phyloP scores from a whole-genome alignment of 768 basidiomycete genomes.

The Fistulinella prunicolor region DNA sequence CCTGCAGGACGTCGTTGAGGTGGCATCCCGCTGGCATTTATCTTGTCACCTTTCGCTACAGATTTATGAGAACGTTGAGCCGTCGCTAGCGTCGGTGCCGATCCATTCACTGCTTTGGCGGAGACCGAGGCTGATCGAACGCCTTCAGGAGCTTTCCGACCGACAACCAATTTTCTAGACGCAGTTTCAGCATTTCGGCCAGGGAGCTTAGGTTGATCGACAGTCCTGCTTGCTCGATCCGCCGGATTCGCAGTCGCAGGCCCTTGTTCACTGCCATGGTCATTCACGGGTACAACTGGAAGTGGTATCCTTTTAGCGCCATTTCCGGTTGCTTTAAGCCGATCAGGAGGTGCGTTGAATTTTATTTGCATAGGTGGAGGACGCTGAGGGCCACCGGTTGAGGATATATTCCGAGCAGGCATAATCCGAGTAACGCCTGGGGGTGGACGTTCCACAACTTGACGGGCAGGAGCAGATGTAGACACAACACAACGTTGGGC shows the following conservation, averaged over 20 bases:
- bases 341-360: constrained; percentile 18
- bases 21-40: constrained; percentile 1
- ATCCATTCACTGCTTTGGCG: constrained; percentile 8
- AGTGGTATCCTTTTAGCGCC: constrained; percentile 35
- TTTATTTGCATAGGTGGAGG: constrained; percentile 24
- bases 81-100: background rate
- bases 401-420: constrained; percentile 1
- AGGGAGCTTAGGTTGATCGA: constrained; percentile 13
- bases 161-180: constrained; percentile 1
- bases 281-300: constrained; percentile 13
- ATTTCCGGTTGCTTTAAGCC: constrained; percentile 26
- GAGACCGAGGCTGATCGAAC: constrained; percentile 4
- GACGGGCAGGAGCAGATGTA: constrained; percentile 9
- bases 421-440: constrained; percentile 1
- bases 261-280: constrained; percentile 1
- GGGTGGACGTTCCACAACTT: constrained; percentile 7
- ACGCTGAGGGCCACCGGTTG: constrained; percentile 23
- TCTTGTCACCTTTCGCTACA: constrained; percentile 5
- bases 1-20: constrained; percentile 9
- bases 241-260: background rate
- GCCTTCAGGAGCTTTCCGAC: constrained; percentile 10
- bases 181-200: constrained; percentile 1
- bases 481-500: constrained; percentile 20
- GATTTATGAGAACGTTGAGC: constrained; percentile 12
- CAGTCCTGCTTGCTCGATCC: background rate